Conservation (phyloP, 768 basidiomycete species). For the Boletus tylopilopsis region DNA sequence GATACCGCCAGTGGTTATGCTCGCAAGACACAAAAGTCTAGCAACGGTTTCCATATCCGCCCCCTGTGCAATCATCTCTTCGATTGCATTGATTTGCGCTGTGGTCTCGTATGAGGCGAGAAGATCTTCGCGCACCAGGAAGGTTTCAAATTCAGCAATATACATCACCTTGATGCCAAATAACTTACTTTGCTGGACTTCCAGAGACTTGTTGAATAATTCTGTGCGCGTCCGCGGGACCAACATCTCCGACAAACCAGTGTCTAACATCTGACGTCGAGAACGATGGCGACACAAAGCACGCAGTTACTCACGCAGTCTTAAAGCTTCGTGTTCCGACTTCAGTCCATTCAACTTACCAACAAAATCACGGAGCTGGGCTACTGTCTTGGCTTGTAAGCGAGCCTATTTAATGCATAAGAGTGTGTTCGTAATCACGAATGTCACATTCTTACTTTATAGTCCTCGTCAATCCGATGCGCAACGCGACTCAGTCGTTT, state of each 20-base stretch:
- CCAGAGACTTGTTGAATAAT: slow-evolving; percentile 85
- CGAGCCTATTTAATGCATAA: slow-evolving; percentile 50
- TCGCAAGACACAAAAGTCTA: slow-evolving; percentile 81
- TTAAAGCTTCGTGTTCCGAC: slow-evolving; percentile 83
- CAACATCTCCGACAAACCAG: slow-evolving; percentile 88
- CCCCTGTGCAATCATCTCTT: slow-evolving; percentile 86
- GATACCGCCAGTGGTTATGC: slow-evolving; percentile 80
- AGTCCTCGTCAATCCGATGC: slow-evolving; percentile 84
- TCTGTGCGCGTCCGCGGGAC: slow-evolving; percentile 82
- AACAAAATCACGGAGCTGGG: slow-evolving; percentile 91
- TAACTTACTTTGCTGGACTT: slow-evolving; percentile 88
- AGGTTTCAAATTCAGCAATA: slow-evolving; percentile 4
- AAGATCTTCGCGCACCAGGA: slow-evolving; percentile 55
- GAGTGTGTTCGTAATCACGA: neutral
- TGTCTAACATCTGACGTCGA: slow-evolving; percentile 53
- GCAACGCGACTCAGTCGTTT: slow-evolving; percentile 78
- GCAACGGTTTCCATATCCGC: slow-evolving; percentile 76
- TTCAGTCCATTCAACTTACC: slow-evolving; percentile 92
- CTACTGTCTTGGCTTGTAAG: slow-evolving; percentile 84
- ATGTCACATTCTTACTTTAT: slow-evolving; percentile 54
- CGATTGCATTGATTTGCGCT: slow-evolving; percentile 79
- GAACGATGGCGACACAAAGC: neutral
- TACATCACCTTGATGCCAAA: slow-evolving; percentile 1
- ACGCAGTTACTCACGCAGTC: slow-evolving; percentile 63
- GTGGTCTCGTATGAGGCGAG: slow-evolving; percentile 86